Evolutionary conservation across 208 protist genomes (phyloP), one percentile per base, ranked within the genome.

Genomic region (Histomonas meleagridis): DNA sequence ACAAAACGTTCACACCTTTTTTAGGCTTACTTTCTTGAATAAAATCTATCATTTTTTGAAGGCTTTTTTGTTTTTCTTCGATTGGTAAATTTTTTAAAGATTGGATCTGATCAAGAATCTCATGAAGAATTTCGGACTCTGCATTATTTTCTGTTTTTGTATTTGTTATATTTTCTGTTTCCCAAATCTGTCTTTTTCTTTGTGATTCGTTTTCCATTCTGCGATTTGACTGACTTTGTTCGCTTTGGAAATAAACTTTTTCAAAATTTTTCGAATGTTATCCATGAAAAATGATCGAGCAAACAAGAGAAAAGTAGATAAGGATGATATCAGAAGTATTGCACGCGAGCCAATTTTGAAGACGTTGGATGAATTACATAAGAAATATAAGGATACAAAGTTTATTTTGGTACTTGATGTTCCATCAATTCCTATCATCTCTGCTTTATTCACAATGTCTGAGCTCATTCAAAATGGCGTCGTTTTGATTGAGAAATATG

Each of bases 321-420:
- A n/a, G n/a, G n/a, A n/a, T n/a, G n/a, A n/a, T n/a, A n/a, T n/a
- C n/a, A n/a, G n/a, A n/a, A n/a, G n/a, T n/a, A n/a, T n/a, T n/a
- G n/a, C n/a, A n/a, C n/a, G n/a, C n/a, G n/a, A n/a, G n/a, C n/a
- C n/a, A n/a, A n/a, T n/a, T n/a, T n/a, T n/a, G n/a, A n/a, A n/a
- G n/a, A n/a, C n/a, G n/a, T n/a, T n/a, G n/a, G n/a, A n/a, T n/a
- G n/a, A n/a, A n/a, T n/a, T n/a, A n/a, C n/a, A n/a, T n/a, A n/a
- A n/a, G n/a, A n/a, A 51, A 7, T 46, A 81, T 81, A 2, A 5
- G 32, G n/a, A 43, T 9, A 51, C 18, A 12, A 81, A 81, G n/a
- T 81, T 81, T 43, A 81, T 81, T 81, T 43, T 81, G 1, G 70
- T 81, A 32, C n/a, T 81, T 23, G 70, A 81, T 51, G 35, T 10